These are phyloP conservation scores for Aspergillus arachidicola DNA, from an alignment of 2,329 filamentous ascomycete genomes.

Conservation along the genomic window DNA sequence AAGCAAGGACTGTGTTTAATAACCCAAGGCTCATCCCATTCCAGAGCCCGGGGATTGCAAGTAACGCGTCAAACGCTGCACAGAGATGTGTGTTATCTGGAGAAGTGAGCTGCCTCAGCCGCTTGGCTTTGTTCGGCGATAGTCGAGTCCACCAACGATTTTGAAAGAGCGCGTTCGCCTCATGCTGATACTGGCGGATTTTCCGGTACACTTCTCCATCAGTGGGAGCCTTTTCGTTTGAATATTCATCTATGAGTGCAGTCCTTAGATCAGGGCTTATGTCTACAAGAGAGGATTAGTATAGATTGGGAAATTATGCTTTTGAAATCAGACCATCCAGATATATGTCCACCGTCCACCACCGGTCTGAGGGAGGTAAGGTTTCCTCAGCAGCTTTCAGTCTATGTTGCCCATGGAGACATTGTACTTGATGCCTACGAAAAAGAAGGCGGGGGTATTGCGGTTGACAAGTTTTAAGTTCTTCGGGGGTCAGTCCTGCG, in stretches of 20 bases:
- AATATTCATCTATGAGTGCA: conserved; percentile 23
- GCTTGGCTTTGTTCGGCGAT: conserved; percentile 20
- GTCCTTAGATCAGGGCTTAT: conserved; percentile 16
- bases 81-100: conserved; percentile 18
- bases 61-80: conserved; percentile 35
- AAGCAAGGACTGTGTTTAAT: conserved; percentile 28
- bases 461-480: neutral
- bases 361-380: conserved; percentile 23
- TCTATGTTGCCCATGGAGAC: conserved; percentile 30
- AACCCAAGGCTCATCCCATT: conserved; percentile 33
- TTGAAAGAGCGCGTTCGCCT: conserved; percentile 20
- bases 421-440: conserved; percentile 8
- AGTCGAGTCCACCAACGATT: conserved; percentile 23
- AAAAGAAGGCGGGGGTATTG: neutral
- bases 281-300: conserved; percentile 18
- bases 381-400: conserved; percentile 21
- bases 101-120: conserved; percentile 18
- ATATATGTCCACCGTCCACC: conserved; percentile 38
- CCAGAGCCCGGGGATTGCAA: conserved; percentile 35
- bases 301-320: neutral
- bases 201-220: conserved; percentile 28
- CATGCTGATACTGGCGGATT: conserved; percentile 24
- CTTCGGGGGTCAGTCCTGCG: neutral
- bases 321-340: conserved; percentile 21
- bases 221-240: conserved; percentile 22